Evolutionary conservation across 371 early-diverging fungal species (phyloP).

Genomic region (Mortierella sp.): DNA sequence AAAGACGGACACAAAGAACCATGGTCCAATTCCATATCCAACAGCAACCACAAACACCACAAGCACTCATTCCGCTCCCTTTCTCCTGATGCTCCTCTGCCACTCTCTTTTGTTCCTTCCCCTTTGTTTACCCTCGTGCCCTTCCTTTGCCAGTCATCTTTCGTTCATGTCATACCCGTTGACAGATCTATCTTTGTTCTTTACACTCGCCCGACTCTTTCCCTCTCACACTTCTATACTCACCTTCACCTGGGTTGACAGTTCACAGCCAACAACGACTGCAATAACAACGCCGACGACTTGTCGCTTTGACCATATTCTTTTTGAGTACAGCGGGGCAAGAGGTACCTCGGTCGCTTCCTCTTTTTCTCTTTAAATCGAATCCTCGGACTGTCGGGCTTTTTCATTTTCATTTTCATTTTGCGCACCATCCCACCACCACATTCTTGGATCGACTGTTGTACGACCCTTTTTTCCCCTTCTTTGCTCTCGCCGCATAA

Average conservation of each 20-base stretch:
- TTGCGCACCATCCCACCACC: slow-evolving; percentile 9
- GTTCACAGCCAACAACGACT: neutral
- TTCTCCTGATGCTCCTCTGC: neutral
- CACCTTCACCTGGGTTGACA: neutral
- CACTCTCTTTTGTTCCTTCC: neutral
- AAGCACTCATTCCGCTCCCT: neutral
- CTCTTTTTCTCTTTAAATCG: neutral
- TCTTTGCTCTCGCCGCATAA: neutral
- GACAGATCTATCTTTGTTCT: neutral
- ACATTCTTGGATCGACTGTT: neutral
- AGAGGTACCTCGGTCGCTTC: neutral
- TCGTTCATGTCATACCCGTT: too few relatives aligned
- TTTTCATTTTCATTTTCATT: neutral
- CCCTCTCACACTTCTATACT: neutral
- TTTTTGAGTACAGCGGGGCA: neutral
- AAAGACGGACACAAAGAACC: neutral
- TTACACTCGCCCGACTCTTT: too few relatives aligned
- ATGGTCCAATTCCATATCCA: slow-evolving; percentile 11
- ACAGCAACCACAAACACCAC: neutral
- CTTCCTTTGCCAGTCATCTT: neutral
- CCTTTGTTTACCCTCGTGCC: neutral
- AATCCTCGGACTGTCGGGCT: neutral
- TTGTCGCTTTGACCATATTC: neutral
- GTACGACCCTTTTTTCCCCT: neutral
- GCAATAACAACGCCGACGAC: neutral